Evolutionary conservation across 495 filamentous ascomycete species (phyloP), one percentile per base, ranked within the genome.

Genomic region (Penicillium bovifimosum): DNA sequence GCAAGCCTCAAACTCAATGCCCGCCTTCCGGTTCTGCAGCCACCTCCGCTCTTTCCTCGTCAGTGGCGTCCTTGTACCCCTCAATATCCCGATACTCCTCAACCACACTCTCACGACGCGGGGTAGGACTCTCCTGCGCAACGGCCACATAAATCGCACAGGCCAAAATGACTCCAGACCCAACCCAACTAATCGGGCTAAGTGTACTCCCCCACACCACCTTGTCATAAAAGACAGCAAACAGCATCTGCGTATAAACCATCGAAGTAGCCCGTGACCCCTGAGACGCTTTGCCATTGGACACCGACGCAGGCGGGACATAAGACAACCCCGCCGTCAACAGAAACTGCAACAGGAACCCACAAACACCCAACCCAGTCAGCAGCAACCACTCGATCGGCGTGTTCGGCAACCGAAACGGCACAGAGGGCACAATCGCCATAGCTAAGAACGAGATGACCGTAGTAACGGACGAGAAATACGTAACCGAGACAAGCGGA

Each of bases 211-310:
- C 86, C 76, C 86, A 96, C 10, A 96, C 71, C 42, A 86, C 70
- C 50, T 83, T 81, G 63, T 97, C 92, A 61, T 90, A 91, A 11
- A 79, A 80, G 13, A 95, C 72, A 9, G 92, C 91, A 65, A 96
- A 96, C 32, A 97, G 64, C 87, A 97, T 92, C 65, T 95, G 87
- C 39, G 84, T 89, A 63, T 96, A 97, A 4, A 89, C 74, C 89
- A 96, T 95, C 17, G 86, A 89, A 5, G 87, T 95, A 2, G 91
- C 91, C 18, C 87, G 77, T 17, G 84, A 83, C 6, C 82, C 81
- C 48, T 60, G 52, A 0, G 52, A 47, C 1, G 51, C 66, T 20
- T 70, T 69, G 28, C 67, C 44, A 33, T 64, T 35, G 6, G 48
- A 28, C 6, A 55, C 59, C 20, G 47, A 59, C 10, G 50, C 52